These are phyloP conservation scores for Millerozyma miso DNA, from an alignment of 805 yeast species.

Conservation along the genomic window DNA sequence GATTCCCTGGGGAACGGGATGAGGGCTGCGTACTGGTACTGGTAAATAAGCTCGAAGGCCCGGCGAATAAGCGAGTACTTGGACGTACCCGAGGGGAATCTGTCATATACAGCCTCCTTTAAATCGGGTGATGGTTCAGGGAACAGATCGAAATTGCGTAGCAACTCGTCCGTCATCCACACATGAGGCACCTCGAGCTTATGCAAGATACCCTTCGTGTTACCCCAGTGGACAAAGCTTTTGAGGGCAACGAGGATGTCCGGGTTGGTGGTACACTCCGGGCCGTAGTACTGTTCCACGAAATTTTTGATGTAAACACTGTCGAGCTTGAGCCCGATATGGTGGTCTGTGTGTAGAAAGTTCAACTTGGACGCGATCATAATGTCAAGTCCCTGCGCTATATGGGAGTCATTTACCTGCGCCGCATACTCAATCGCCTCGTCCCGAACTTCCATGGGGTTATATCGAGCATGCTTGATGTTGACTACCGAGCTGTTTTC, in stretches of 20 bases:
- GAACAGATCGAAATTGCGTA: slow-evolving; percentile 29
- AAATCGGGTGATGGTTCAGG: slow-evolving; percentile 41
- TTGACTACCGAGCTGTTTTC: slow-evolving; percentile 40
- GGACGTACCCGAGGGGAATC: slow-evolving; percentile 54
- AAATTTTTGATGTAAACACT: slow-evolving; percentile 40
- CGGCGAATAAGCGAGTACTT: slow-evolving; percentile 41
- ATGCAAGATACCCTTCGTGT: slow-evolving; percentile 44
- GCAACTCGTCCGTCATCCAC: slow-evolving; percentile 25
- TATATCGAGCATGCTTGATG: slow-evolving; percentile 27
- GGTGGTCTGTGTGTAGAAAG: slow-evolving; percentile 55
- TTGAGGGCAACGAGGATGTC: slow-evolving; percentile 46
- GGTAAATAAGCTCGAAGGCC: slow-evolving; percentile 29
- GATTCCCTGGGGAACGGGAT: slow-evolving; percentile 30
- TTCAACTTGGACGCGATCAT: slow-evolving; percentile 46
- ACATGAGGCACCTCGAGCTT: slow-evolving; percentile 38
- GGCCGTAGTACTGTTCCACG: slow-evolving; percentile 37
- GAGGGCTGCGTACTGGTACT: slow-evolving; percentile 35
- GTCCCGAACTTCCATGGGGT: slow-evolving; percentile 23
- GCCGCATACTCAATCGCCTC: slow-evolving; percentile 32
- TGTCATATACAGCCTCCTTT: slow-evolving; percentile 33
- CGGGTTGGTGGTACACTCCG: slow-evolving; percentile 31
- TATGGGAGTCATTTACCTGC: slow-evolving; percentile 28
- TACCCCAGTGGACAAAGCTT: slow-evolving; percentile 54
- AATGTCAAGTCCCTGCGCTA: slow-evolving; percentile 39
- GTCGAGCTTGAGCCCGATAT: slow-evolving; percentile 46